A percentile compares a stretch with the other conserved stretches of the same genome.
Conservation (phyloP, 169 alveolate genomes). For the Plasmodium blacklocki region DNA sequence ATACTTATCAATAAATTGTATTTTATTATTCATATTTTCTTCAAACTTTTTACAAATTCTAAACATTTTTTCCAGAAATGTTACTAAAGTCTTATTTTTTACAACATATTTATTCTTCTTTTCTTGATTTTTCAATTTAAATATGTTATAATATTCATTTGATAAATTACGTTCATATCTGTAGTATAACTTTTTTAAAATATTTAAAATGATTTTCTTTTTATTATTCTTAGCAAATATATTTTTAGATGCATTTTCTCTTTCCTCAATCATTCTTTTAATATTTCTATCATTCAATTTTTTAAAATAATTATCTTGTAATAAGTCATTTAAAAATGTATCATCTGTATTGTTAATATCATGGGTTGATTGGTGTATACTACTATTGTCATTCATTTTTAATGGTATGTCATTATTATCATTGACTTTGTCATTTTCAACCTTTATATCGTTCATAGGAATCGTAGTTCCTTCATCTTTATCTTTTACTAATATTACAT, state of each 20-base stretch:
- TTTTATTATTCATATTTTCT: slow-evolving; percentile 9
- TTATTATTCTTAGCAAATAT: background rate
- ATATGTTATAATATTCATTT: slow-evolving; percentile 18
- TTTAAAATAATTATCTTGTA: too few species aligned
- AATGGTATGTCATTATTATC: too few species aligned
- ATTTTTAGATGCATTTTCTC: background rate
- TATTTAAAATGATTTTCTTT: background rate
- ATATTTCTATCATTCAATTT: too few species aligned
- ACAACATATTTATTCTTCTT: slow-evolving; percentile 3
- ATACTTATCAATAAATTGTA: slow-evolving; percentile 25
- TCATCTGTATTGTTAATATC: background rate
- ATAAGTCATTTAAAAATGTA: too few species aligned
- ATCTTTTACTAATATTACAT: too few species aligned
- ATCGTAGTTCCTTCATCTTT: too few species aligned
- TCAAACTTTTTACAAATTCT: slow-evolving; percentile 8
- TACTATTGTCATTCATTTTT: too few species aligned
- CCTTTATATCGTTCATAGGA: too few species aligned
- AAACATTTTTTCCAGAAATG: slow-evolving; percentile 18
- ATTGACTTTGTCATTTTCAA: too few species aligned
- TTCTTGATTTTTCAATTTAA: slow-evolving; percentile 7
- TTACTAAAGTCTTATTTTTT: slow-evolving; percentile 15
- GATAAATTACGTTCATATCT: slow-evolving; percentile 11
- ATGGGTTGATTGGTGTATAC: too few species aligned
- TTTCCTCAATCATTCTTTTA: too few species aligned
- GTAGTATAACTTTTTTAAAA: slow-evolving; percentile 8